phyloP scores from a whole-genome alignment of 1,284 basidiomycete genomes.

The Leucoagaricus sp. region DNA sequence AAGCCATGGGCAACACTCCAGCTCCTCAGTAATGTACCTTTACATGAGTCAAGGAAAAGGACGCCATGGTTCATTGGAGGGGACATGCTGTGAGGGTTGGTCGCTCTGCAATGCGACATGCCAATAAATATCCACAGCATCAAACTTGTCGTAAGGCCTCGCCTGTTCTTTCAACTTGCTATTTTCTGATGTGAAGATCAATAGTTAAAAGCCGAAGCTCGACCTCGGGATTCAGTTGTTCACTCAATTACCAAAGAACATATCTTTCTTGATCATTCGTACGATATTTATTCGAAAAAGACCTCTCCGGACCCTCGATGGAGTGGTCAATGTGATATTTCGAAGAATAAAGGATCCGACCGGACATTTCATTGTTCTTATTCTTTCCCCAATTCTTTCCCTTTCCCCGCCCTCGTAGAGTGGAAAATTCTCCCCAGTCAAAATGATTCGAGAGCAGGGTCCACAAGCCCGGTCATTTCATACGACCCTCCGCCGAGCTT shows the following conservation, averaged over 20 bases:
- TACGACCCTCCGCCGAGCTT: conserved; percentile 3
- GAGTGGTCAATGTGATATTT: conserved; percentile 1
- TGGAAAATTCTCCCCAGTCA: background rate
- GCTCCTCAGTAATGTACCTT: background rate
- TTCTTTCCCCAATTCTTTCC: conserved; percentile 28
- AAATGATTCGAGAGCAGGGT: background rate
- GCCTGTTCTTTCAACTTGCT: background rate
- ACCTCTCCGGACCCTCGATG: conserved; percentile 10
- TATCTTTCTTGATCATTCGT: conserved; percentile 3
- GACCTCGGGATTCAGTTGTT: too few species aligned
- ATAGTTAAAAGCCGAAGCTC: background rate
- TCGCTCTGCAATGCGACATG: background rate
- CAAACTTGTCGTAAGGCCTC: background rate
- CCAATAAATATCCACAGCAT: background rate
- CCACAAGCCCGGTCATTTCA: background rate
- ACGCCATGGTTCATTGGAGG: background rate
- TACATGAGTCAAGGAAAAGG: background rate
- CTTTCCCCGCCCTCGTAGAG: conserved; percentile 23
- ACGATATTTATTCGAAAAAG: conserved; percentile 5
- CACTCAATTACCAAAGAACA: background rate
- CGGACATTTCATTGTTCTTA: conserved; percentile 26
- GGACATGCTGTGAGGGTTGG: background rate
- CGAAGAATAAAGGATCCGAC: conserved; percentile 14
- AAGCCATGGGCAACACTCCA: background rate
- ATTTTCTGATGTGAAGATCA: background rate